These are phyloP conservation scores for Mycena kentingensis DNA, from an alignment of 768 basidiomycete genomes.

Conservation along the genomic window DNA sequence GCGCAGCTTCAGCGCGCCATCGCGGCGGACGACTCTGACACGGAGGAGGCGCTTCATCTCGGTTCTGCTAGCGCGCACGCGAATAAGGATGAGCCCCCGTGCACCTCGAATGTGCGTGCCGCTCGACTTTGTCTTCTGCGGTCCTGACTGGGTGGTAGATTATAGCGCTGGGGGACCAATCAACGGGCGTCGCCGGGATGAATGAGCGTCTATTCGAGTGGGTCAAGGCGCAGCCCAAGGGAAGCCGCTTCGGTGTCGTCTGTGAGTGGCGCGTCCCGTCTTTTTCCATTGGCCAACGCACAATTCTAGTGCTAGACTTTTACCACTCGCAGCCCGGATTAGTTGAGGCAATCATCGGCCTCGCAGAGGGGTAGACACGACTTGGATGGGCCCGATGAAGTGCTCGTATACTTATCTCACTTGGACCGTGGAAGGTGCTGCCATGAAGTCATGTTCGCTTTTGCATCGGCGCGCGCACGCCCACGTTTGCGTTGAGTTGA, in stretches of 20 bases:
- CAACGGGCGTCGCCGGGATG: slow-evolving; percentile 13
- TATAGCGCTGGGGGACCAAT: slow-evolving; percentile 13
- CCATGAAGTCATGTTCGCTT: too few relatives aligned
- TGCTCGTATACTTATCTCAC: too few relatives aligned
- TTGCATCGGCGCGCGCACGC: too few relatives aligned
- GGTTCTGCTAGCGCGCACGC: slow-evolving; percentile 15
- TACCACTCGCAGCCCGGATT: slow-evolving; percentile 16
- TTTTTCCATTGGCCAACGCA: not conserved
- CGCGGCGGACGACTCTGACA: not conserved
- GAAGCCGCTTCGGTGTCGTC: slow-evolving; percentile 14
- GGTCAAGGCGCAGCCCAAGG: slow-evolving; percentile 5
- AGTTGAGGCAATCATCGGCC: slow-evolving; percentile 18
- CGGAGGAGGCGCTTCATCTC: slow-evolving; percentile 12
- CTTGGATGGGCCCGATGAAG: too few relatives aligned
- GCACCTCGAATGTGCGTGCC: slow-evolving; percentile 15
- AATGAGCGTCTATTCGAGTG: slow-evolving; percentile 17
- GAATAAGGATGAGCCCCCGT: slow-evolving; percentile 2
- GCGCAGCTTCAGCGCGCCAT: slow-evolving; percentile 13
- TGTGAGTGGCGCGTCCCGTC: not conserved
- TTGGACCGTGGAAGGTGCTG: too few relatives aligned
- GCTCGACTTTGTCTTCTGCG: not conserved
- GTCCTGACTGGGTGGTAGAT: slow-evolving; percentile 6
- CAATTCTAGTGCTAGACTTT: slow-evolving; percentile 18
- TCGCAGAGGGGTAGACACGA: too few relatives aligned
- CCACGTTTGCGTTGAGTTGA: too few relatives aligned